Conservation (phyloP, 2,329 filamentous ascomycete genomes). For the Phoma sp. region DNA sequence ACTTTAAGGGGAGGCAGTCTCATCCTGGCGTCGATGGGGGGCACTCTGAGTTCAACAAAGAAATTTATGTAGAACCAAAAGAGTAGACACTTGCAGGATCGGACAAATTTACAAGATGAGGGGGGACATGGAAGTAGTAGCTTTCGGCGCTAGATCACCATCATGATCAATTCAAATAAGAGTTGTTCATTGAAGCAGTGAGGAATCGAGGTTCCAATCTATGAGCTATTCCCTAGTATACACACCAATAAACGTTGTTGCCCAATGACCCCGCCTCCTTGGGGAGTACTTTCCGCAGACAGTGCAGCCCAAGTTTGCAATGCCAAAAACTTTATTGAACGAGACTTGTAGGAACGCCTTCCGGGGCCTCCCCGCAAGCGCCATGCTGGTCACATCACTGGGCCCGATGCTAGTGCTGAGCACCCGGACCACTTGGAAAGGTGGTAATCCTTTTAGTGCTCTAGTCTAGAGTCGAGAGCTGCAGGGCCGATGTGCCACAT, state of each 20-base stretch:
- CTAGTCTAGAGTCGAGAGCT: constrained; percentile 2
- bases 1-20: constrained; percentile 41
- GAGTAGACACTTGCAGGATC: constrained; percentile 1
- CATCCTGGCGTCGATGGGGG: constrained; percentile 28
- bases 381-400: constrained; percentile 18
- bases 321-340: too few species aligned
- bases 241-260: too few species aligned
- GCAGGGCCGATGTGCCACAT: constrained; percentile 5
- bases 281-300: too few species aligned
- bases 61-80: constrained; percentile 19
- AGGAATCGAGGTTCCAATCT: too few species aligned
- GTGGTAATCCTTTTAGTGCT: not conserved
- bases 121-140: constrained; percentile 1
- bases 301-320: too few species aligned
- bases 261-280: too few species aligned
- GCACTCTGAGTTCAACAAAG: constrained; percentile 2
- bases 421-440: constrained; percentile 1
- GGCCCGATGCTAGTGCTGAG: constrained; percentile 3
- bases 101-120: constrained; percentile 7
- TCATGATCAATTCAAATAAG: constrained; percentile 16
- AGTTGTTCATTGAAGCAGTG: too few species aligned
- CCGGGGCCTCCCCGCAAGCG: too few species aligned
- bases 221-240: too few species aligned
- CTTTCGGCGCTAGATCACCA: constrained; percentile 18
- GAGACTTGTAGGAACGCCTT: too few species aligned